Base-by-base conservation (phyloP, 371 early-diverging fungal species). In the Cokeromyces recurvatus region DNA sequence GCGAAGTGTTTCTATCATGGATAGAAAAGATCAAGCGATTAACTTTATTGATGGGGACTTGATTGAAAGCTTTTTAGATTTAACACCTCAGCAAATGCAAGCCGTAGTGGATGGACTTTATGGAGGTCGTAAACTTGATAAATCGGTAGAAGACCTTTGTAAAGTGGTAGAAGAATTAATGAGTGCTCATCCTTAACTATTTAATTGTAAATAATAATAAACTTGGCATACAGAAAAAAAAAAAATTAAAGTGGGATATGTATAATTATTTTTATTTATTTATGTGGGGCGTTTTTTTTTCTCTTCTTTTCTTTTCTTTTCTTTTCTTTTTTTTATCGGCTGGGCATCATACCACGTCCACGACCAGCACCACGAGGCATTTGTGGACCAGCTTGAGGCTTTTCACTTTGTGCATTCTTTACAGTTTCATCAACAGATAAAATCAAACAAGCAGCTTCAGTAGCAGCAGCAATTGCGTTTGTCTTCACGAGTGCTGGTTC, bases 401-500 rank as follows among this genome's bases (percentile, higher is more conserved):
- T 78, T 46, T 82, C 78, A 35, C 79, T 75, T 52, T 74, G 74
- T 38, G 77, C 77, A 50, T 81, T 82, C 77, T 83, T 92, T 38
- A 98, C 85, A 24, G 97, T 98, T 69, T 98, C 97, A 65, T 98
- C 98, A 17, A 98, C 95, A 38, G 90, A 89, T 43, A 98, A 76
- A 41, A 98, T 87, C 66, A 97, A 65, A 59, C 94, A 95, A 2
- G 97, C 99, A 27, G 98, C 98, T 68, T 96, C 96, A 25, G 95
- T 82, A 34, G 99, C 97, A 37, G 97, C 90, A 41, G 94, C 80
- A 55, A 99, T 84, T 59, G 94, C 91, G 71, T 99, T 99, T 53
- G 84, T 91, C 86, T 99, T 99, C 57, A 99, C 97, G 42, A 96
- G 79, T 35, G 98, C 89, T 14, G 99, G 99, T 79, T 99, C 99